These are phyloP conservation scores for Pseudonitzschia delicatissima DNA, from an alignment of 108 stramenopile species.

Conservation along the genomic window DNA sequence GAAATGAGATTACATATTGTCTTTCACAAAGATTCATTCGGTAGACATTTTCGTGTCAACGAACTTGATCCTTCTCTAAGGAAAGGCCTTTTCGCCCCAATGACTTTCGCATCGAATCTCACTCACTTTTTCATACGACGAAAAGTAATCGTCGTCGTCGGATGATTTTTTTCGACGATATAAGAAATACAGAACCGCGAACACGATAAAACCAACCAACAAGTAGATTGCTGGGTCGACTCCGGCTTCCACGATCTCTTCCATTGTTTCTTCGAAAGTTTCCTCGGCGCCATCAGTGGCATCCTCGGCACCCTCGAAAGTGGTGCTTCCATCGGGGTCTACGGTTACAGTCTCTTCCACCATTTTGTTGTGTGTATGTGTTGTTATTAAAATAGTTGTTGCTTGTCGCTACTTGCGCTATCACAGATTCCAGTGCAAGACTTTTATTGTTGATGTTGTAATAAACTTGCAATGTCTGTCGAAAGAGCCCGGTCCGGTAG, in stretches of 20 bases:
- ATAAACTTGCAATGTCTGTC: too few relatives aligned
- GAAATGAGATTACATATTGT: too few relatives aligned
- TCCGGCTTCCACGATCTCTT: slow-evolving; percentile 31
- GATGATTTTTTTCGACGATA: slow-evolving; percentile 45
- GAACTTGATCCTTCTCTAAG: too few relatives aligned
- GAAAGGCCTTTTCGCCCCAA: not conserved
- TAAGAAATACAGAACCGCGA: slow-evolving; percentile 45
- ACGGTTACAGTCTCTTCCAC: slow-evolving; percentile 62
- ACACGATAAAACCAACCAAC: slow-evolving; percentile 48
- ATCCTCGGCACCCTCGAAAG: slow-evolving; percentile 50
- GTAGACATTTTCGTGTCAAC: too few relatives aligned
- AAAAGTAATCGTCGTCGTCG: slow-evolving; percentile 67
- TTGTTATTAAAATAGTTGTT: too few relatives aligned
- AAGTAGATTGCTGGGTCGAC: slow-evolving; percentile 83
- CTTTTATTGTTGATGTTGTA: too few relatives aligned
- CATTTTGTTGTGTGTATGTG: slow-evolving; percentile 17
- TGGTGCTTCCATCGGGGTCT: slow-evolving; percentile 79
- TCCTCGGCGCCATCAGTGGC: slow-evolving; percentile 31
- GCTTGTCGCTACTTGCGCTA: too few relatives aligned
- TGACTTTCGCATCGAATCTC: not conserved
- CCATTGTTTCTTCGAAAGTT: slow-evolving; percentile 3
- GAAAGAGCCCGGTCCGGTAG: too few relatives aligned
- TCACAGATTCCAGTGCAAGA: too few relatives aligned
- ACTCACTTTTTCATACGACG: slow-evolving; percentile 83
- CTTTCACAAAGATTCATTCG: too few relatives aligned